phyloP scores from a whole-genome alignment of 164 flowering plant genomes.

The Aristolochia fimbriata region DNA sequence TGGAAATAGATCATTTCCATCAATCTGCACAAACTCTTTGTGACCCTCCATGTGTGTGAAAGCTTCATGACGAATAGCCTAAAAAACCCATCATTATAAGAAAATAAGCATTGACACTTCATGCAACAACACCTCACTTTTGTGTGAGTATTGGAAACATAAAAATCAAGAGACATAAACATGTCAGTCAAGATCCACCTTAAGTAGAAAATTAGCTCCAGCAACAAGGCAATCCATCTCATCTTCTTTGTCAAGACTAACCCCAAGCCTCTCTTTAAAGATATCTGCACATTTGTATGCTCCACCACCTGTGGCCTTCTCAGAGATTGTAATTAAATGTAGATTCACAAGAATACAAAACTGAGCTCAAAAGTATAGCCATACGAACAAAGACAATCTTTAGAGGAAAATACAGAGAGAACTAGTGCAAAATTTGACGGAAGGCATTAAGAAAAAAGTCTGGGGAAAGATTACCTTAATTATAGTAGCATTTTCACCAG shows the following conservation, averaged over 20 bases:
- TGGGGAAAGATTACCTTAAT: conserved; percentile 55
- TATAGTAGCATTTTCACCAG: conserved; percentile 35
- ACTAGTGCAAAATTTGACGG: not conserved
- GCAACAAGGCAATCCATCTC: conserved; percentile 96
- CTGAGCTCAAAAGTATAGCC: not conserved
- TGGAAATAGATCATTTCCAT: conserved; percentile 85
- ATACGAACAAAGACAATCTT: not conserved
- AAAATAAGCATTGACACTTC: too few relatives aligned
- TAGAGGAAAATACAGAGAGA: too few relatives aligned
- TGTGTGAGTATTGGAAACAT: too few relatives aligned
- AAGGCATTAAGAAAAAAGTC: not conserved
- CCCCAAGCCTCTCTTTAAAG: conserved; percentile 91
- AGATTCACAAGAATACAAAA: not conserved
- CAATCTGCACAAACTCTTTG: conserved; percentile 96
- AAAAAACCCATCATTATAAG: conserved; percentile 4
- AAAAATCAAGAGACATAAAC: not conserved
- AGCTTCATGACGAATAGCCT: conserved; percentile 98
- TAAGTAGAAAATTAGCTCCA: conserved; percentile 92
- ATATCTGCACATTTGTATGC: conserved; percentile 90
- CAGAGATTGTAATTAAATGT: conserved; percentile 20
- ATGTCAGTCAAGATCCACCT: conserved; percentile 34
- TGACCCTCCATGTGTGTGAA: conserved; percentile 95
- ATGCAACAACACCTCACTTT: too few relatives aligned
- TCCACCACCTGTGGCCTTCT: conserved; percentile 98
- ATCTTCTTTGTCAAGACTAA: conserved; percentile 92